Conservation (phyloP, 2,329 filamentous ascomycete genomes). For the Elsinoe arachidis region DNA sequence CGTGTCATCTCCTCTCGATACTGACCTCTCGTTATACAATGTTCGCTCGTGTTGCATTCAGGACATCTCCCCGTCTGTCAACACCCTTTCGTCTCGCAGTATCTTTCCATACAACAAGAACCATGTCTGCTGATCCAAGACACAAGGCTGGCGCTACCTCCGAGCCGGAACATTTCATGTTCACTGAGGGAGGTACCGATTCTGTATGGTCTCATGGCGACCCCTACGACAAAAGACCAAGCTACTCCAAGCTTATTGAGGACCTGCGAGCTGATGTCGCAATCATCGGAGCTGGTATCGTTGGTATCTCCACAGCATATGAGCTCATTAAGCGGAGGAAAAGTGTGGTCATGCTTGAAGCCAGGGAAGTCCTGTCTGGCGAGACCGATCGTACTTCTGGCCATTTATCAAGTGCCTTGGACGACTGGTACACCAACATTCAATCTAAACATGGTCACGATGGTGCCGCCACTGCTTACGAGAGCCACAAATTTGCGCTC, state of each 20-base stretch:
- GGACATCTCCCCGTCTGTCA: neutral
- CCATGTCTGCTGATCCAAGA: neutral
- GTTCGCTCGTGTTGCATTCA: neutral
- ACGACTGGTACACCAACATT: slow-evolving; percentile 46
- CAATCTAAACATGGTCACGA: slow-evolving; percentile 44
- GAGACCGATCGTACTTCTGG: slow-evolving; percentile 48
- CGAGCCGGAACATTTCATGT: slow-evolving; percentile 29
- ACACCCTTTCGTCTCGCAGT: neutral
- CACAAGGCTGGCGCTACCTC: neutral
- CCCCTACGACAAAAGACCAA: slow-evolving; percentile 37
- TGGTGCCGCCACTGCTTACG: slow-evolving; percentile 42
- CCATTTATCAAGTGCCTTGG: slow-evolving; percentile 46
- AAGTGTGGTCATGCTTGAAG: slow-evolving; percentile 46
- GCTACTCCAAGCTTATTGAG: slow-evolving; percentile 35
- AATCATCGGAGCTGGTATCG: slow-evolving; percentile 46
- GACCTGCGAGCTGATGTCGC: slow-evolving; percentile 43
- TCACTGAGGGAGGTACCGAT: slow-evolving; percentile 44
- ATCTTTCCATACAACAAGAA: neutral
- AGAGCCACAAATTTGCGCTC: slow-evolving; percentile 48
- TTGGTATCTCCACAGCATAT: slow-evolving; percentile 45
- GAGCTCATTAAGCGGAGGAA: slow-evolving; percentile 45
- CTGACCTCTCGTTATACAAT: neutral
- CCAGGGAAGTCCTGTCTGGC: slow-evolving; percentile 46
- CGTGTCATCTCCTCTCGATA: too few relatives aligned
- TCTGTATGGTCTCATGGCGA: slow-evolving; percentile 47